These are phyloP conservation scores for Fusarium denticulatum DNA, from an alignment of 2,329 filamentous ascomycete species.

Conservation along the genomic window DNA sequence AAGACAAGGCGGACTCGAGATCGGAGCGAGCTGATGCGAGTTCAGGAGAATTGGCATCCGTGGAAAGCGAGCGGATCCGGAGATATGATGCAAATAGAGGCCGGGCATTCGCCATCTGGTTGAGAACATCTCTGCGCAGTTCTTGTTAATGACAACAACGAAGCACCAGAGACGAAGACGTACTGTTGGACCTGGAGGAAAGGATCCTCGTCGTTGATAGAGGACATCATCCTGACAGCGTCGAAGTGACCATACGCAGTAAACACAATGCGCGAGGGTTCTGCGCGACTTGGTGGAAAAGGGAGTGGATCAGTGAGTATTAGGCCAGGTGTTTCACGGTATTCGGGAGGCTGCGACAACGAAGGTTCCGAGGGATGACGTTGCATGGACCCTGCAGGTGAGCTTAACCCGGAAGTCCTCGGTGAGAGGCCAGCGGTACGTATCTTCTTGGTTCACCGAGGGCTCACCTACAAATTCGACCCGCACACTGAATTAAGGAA, in stretches of 20 bases:
- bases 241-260: slow-evolving; percentile 36
- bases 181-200: slow-evolving; percentile 79
- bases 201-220: slow-evolving; percentile 73
- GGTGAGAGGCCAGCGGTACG: slow-evolving; percentile 29
- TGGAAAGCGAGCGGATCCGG: slow-evolving; percentile 88
- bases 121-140: slow-evolving; percentile 81
- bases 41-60: slow-evolving; percentile 79
- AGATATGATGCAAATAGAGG: slow-evolving; percentile 94
- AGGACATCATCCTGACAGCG: slow-evolving; percentile 69
- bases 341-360: slow-evolving; percentile 36
- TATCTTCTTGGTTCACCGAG: slow-evolving; percentile 32
- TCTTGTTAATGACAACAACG: slow-evolving; percentile 12
- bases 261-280: slow-evolving; percentile 1
- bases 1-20: slow-evolving; percentile 70
- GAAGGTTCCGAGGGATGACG: slow-evolving; percentile 44
- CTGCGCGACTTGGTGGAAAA: neutral
- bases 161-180: slow-evolving; percentile 34
- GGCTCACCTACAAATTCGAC: slow-evolving; percentile 41
- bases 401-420: slow-evolving; percentile 21
- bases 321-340: slow-evolving; percentile 13
- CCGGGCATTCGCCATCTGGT: slow-evolving; percentile 81
- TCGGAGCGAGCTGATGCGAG: slow-evolving; percentile 81
- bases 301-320: neutral
- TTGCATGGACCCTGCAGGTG: slow-evolving; percentile 37
- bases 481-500: slow-evolving; percentile 24